phyloP scores from a whole-genome alignment of 768 basidiomycete species.

The Termitomyces heimii region DNA sequence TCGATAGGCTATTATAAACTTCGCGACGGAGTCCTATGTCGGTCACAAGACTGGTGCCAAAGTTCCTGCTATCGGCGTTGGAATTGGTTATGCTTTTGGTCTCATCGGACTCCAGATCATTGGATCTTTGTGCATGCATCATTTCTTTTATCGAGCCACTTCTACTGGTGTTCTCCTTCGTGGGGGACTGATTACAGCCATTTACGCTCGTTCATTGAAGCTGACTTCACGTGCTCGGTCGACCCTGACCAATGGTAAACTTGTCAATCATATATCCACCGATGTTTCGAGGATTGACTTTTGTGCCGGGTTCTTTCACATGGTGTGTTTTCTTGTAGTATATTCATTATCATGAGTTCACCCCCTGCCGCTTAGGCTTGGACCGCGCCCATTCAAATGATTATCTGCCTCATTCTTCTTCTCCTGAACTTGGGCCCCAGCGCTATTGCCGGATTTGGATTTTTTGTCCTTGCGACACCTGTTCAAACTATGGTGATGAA shows the following conservation, averaged over 20 bases:
- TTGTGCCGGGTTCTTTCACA: slow-evolving; percentile 73
- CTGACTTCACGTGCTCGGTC: slow-evolving; percentile 77
- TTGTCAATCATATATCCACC: slow-evolving; percentile 92
- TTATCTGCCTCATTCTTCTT: slow-evolving; percentile 71
- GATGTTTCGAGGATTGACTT: slow-evolving; percentile 92
- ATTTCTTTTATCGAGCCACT: slow-evolving; percentile 77
- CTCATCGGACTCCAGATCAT: slow-evolving; percentile 66
- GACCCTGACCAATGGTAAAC: slow-evolving; percentile 78
- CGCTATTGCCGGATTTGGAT: slow-evolving; percentile 46
- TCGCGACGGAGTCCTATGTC: slow-evolving; percentile 55
- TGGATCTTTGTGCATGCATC: slow-evolving; percentile 63
- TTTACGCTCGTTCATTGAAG: slow-evolving; percentile 72
- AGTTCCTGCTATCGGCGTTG: slow-evolving; percentile 40
- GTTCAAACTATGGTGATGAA: slow-evolving; percentile 72
- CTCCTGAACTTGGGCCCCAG: slow-evolving; percentile 67
- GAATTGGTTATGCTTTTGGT: slow-evolving; percentile 70
- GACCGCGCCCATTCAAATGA: slow-evolving; percentile 72
- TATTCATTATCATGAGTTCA: neutral
- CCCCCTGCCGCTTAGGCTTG: slow-evolving; percentile 36
- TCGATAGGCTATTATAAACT: slow-evolving; percentile 62
- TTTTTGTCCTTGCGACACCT: slow-evolving; percentile 68
- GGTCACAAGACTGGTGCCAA: slow-evolving; percentile 32
- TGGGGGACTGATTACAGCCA: slow-evolving; percentile 81
- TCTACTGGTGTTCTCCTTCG: slow-evolving; percentile 77
- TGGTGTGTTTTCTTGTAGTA: slow-evolving; percentile 28